Evolutionary conservation across 2,329 filamentous ascomycete genomes (phyloP).

Genomic region (Ceratocystis papillata): DNA sequence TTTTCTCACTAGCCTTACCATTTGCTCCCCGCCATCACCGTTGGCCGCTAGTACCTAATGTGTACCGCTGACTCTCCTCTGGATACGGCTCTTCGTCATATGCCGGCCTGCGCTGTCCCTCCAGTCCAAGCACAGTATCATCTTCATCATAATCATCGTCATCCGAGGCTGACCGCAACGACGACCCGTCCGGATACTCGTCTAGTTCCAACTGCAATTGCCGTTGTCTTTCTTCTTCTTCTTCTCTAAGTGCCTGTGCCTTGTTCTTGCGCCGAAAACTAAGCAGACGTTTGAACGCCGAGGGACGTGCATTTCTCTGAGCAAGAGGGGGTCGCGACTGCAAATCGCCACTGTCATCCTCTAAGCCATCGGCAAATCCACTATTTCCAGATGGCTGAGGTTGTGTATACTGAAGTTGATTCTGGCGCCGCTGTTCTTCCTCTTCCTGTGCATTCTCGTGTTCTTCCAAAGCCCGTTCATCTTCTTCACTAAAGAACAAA

Average conservation of each 20-base stretch:
- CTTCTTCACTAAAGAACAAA: constrained; percentile 49
- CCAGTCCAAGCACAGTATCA: constrained; percentile 10
- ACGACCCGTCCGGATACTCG: neutral
- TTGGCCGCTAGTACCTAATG: neutral
- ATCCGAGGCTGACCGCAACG: constrained; percentile 11
- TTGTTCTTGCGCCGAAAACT: constrained; percentile 17
- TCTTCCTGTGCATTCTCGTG: constrained; percentile 23
- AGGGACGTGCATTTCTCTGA: neutral
- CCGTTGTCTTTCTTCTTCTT: neutral
- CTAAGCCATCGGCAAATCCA: neutral
- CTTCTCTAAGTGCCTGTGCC: neutral
- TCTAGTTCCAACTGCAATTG: neutral
- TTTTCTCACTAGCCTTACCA: neutral
- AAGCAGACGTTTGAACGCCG: constrained; percentile 17
- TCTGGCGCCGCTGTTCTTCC: constrained; percentile 23
- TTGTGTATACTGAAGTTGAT: constrained; percentile 25
- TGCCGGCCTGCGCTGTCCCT: constrained; percentile 7
- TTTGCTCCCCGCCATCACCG: neutral
- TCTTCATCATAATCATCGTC: constrained; percentile 16
- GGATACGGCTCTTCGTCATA: constrained; percentile 18
- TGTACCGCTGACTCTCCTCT: constrained; percentile 17
- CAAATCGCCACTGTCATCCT: neutral
- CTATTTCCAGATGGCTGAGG: neutral
- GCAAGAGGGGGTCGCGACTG: neutral
- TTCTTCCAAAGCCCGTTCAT: constrained; percentile 28